Base-by-base conservation (phyloP, 2,329 filamentous ascomycete genomes). In the Colletotrichum sansevieriae region DNA sequence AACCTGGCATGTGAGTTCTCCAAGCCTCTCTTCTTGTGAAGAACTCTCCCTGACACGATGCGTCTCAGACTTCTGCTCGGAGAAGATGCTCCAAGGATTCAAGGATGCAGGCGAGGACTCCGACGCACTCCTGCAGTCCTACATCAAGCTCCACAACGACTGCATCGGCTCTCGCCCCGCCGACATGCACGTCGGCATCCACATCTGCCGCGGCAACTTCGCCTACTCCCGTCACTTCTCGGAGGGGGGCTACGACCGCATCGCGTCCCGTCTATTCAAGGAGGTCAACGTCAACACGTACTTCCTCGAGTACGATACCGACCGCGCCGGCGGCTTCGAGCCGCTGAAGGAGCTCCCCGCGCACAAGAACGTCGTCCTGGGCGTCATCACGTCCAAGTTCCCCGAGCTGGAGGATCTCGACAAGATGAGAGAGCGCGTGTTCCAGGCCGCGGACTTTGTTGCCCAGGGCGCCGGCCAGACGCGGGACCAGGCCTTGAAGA, bases 101-200 rank as follows among this genome's bases (percentile, higher is more conserved):
- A 70, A 68, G 4, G 68, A 70, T 2, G 68, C 65, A 13, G 68
- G 68, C 22, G 68, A 70, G 13, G 68, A 70, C 47, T 49, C 65
- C 2, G 71, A 92, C 43, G 86, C 88, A 70, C 85, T 92, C 71
- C 85, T 94, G 58, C 87, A 91, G 73, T 84, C 87, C 37, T 94
- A 94, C 76, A 87, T 94, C 77, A 86, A 88, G 76, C 87, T 91
- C 73, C 92, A 93, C 83, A 93, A 93, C 75, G 89, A 91, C 76
- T 90, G 88, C 76, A 85, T 92, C 73, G 80, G 83, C 33, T 83
- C 84, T 71, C 83, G 88, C 0, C 90, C 91, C 0, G 79, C 82
- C 6, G 91, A 91, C 72, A 85, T 93, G 78, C 90, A 93, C 73
- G 81, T 93, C 3, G 91, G 91, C 15, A 86, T 94, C 11, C 92